Base-by-base conservation (phyloP, 106 monocot genomes). In the Vanilla planifolia region DNA sequence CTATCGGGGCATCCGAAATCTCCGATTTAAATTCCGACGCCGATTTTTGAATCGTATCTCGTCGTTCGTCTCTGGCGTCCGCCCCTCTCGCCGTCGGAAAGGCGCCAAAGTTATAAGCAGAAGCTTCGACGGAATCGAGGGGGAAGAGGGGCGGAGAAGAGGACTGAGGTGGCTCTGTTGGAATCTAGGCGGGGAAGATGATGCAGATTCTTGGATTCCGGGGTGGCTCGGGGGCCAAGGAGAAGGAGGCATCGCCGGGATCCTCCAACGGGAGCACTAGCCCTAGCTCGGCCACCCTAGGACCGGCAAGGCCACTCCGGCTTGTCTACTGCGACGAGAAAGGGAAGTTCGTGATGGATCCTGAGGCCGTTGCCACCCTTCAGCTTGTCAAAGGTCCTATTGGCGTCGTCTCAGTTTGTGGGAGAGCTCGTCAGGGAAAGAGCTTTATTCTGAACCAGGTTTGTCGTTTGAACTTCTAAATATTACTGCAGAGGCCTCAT, bases 331-430 rank as follows among this genome's bases (percentile, higher is more conserved):
- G 76, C 51, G 88, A 88, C 65, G 83, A 83, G 25, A 83, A 76
- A 46, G 88, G 88, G 7, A 86, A 79, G 80, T 95, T 95, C 71
- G 63, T 64, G 66, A 87, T 95, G 95, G 90, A 86, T 63, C 76
- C 89, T 4, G 95, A 95, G 74, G 95, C 95, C n/a, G 90, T 90
- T 43, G 78, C 86, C n/a, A 64, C 84, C 6, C 80, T 95, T 9
- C 90, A 95, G 70, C 74, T 95, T 30, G 95, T 88, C 21, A 88
- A 88, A 44, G 87, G 82, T 25, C 87, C 87, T 48, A 50, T 88
- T 34, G 87, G 87, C 7, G 82, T 88, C 44, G 76, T 88, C 33
- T 82, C 83, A 16, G 89, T 84, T 57, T 84, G 87, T 16, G 87
- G 87, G 17, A 75, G 87, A 34, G 87, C 87, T 14, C 82, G 87